Evolutionary conservation across 2,329 filamentous ascomycete species (phyloP), one percentile per base, ranked within the genome.

Genomic region (Botrytis pseudocinerea): DNA sequence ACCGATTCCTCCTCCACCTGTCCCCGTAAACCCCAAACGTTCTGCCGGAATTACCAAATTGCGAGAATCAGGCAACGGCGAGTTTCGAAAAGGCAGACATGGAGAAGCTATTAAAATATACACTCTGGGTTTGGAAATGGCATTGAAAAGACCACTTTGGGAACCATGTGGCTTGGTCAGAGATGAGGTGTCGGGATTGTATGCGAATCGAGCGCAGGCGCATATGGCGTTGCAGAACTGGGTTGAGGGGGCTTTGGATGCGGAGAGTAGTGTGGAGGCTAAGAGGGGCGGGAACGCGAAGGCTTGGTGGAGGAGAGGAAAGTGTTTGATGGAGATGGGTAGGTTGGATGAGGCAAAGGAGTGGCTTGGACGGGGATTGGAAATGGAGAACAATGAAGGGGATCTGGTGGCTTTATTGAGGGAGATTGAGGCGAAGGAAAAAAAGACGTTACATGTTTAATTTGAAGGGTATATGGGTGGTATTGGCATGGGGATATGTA

Each of bases 21-120:
- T 97, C 60, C 95, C 95, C 74, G 91, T 98, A 75, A 97, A 97
- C 86, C 95, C 94, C 69, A 97, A 98, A 85, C 93, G 95, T 80
- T 91, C 89, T 77, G 94, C 93, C 51, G 90, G 95, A 81, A 92
- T 99, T 83, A 89, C 87, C 83, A 98, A 98, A 85, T 90, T 98
- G 77, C 93, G 94, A 81, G 96, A 98, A 82, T 88, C 88, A 73
- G 95, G 94, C 79, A 97, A 97, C 85, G 85, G 85, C 73, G 90
- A 93, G 78, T 95, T 93, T 86, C 92, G 93, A 83, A 95, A 95
- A 83, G 88, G 88, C 78, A 87, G 90, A 77, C 90, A 92, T 84
- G 83, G 83, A 72, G 93, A 97, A 71, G 95, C 95, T 6, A 86
- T 94, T 77, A 91, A 90, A 78, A 87, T 95, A 78, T 98, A 98